Conservation (phyloP, 108 stramenopile species). For the Nitzschia inconspicua region DNA sequence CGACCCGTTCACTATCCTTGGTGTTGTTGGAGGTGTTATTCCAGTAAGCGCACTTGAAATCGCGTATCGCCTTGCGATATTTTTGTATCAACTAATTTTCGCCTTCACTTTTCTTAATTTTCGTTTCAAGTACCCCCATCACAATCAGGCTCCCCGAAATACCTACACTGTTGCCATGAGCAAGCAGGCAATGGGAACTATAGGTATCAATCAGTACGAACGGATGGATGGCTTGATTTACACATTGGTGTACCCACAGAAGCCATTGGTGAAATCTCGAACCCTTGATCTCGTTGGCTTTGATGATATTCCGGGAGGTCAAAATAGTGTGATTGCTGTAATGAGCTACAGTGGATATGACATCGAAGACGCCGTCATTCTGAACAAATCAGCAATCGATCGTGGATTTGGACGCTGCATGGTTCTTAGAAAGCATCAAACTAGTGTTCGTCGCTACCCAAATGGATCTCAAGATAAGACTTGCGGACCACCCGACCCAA, state of each 20-base stretch:
- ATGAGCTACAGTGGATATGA: conserved; percentile 99
- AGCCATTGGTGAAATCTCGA: conserved; percentile 96
- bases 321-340: conserved; percentile 97
- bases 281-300: conserved; percentile 95
- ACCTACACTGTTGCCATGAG: conserved; percentile 99
- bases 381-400: conserved; percentile 97
- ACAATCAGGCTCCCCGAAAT: conserved; percentile 97
- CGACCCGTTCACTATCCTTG: conserved; percentile 97
- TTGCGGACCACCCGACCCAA: conserved; percentile 71
- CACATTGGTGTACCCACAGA: conserved; percentile 97
- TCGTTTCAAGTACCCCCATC: conserved; percentile 92
- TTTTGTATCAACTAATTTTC: not conserved
- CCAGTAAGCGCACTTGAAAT: conserved; percentile 43
- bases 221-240: conserved; percentile 96
- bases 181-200: conserved; percentile 99
- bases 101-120: conserved; percentile 13
- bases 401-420: conserved; percentile 97
- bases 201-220: conserved; percentile 94
- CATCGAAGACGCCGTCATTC: conserved; percentile 98
- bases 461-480: conserved; percentile 92
- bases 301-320: conserved; percentile 96
- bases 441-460: conserved; percentile 88
- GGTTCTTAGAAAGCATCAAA: conserved; percentile 82
- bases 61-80: not conserved
- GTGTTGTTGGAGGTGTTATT: conserved; percentile 96